Percentiles rank a stretch among this genome's conserved stretches.
Conservation (phyloP, 768 basidiomycete genomes). For the Phanerochaete sordida region DNA sequence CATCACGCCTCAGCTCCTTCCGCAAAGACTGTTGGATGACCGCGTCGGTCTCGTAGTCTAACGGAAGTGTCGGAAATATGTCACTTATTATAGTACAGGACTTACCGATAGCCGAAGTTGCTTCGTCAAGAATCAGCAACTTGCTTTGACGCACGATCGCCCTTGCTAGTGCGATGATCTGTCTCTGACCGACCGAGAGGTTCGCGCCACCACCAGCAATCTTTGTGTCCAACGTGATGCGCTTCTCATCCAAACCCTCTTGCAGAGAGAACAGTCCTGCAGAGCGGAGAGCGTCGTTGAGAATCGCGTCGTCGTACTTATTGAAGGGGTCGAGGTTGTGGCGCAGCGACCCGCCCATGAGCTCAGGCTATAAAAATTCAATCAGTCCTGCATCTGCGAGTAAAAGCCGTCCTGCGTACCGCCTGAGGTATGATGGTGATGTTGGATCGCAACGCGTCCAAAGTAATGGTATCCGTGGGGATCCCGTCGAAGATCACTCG, state of each 20-base stretch:
- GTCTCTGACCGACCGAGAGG: conserved; percentile 54
- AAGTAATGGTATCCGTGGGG: conserved; percentile 42
- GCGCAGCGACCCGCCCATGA: conserved; percentile 42
- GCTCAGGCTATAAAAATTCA: conserved; percentile 37
- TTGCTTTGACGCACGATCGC: conserved; percentile 55
- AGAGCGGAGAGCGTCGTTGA: conserved; percentile 38
- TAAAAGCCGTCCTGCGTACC: conserved; percentile 26
- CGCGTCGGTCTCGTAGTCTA: conserved; percentile 55
- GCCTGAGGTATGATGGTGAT: conserved; percentile 60
- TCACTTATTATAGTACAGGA: background rate
- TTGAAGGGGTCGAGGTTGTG: conserved; percentile 49
- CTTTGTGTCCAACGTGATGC: conserved; percentile 40
- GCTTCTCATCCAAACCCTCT: conserved; percentile 30
- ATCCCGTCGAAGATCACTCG: conserved; percentile 48
- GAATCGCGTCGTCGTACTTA: conserved; percentile 41
- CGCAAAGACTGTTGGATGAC: conserved; percentile 56
- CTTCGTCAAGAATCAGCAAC: conserved; percentile 56
- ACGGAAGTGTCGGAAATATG: background rate
- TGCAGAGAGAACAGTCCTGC: conserved; percentile 34
- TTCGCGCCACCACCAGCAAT: conserved; percentile 44
- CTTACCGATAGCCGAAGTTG: conserved; percentile 44
- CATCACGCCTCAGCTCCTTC: conserved; percentile 36
- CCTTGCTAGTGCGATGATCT: conserved; percentile 56
- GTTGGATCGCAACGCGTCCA: conserved; percentile 46
- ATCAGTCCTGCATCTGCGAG: conserved; percentile 33